Evolutionary conservation across 2,329 filamentous ascomycete genomes (phyloP).

Genomic region (Drechslerella dactyloides): DNA sequence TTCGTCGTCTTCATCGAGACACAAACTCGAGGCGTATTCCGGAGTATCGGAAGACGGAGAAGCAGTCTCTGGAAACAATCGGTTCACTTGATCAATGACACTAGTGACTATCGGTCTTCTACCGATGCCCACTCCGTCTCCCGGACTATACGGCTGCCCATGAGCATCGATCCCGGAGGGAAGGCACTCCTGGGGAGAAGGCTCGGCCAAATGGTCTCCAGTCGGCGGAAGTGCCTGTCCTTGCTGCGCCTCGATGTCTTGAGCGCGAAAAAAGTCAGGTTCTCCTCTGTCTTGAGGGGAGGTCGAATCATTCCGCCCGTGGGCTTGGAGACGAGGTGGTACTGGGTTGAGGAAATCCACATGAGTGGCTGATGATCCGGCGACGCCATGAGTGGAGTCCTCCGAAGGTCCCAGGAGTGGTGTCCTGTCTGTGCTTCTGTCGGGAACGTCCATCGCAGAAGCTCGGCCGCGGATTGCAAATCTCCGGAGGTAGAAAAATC

Average conservation of each 20-base stretch:
- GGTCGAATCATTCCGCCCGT: background rate
- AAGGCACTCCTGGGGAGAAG: too few relatives aligned
- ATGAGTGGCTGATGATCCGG: background rate
- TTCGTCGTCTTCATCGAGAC: too few relatives aligned
- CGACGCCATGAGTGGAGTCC: background rate
- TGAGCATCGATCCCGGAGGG: too few relatives aligned
- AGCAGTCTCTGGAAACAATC: too few relatives aligned
- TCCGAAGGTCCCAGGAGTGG: background rate
- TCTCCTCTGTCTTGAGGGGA: background rate
- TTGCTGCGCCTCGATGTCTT: too few relatives aligned
- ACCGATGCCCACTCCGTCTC: background rate
- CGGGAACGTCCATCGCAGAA: background rate
- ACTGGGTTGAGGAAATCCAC: background rate
- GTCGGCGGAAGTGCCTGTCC: too few relatives aligned
- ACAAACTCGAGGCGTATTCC: too few relatives aligned
- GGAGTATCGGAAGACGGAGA: too few relatives aligned
- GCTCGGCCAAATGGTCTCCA: too few relatives aligned
- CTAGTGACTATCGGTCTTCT: background rate
- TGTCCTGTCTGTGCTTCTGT: background rate
- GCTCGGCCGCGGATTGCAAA: background rate
- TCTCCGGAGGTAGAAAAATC: background rate
- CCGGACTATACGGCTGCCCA: too few relatives aligned
- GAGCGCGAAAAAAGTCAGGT: too few relatives aligned
- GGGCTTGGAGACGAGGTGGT: background rate
- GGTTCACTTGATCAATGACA: background rate